Conservation (phyloP, 1,284 basidiomycete species). For the Ustilago crameri region DNA sequence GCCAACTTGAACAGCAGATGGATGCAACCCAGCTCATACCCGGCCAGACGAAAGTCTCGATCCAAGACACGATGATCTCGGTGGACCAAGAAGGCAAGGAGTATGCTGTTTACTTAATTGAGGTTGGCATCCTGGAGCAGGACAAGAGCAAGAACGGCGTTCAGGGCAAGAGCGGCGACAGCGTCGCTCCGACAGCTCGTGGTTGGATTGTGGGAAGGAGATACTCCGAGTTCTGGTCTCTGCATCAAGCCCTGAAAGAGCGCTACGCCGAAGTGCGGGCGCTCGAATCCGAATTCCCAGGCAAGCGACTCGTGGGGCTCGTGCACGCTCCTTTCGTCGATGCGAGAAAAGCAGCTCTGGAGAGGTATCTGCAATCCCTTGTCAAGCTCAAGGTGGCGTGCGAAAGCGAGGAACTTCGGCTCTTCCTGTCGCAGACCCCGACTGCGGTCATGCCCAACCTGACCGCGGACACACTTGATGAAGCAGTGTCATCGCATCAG, state of each 20-base stretch:
- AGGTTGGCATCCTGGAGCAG: constrained; percentile 74
- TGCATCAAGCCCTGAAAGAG: constrained; percentile 85
- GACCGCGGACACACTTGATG: constrained; percentile 6
- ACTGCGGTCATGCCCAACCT: constrained; percentile 12
- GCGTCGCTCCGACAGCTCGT: constrained; percentile 67
- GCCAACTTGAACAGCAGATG: constrained; percentile 77
- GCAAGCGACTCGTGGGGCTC: constrained; percentile 52
- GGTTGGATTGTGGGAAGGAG: constrained; percentile 91
- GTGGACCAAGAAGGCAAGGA: constrained; percentile 79
- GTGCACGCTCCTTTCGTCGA: constrained; percentile 73
- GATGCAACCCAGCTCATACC: constrained; percentile 88
- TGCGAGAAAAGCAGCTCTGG: constrained; percentile 79
- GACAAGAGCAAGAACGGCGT: constrained; percentile 6
- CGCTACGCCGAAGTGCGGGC: constrained; percentile 59
- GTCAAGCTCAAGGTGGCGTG: constrained; percentile 33
- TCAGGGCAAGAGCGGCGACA: constrained; percentile 1
- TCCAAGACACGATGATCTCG: constrained; percentile 46
- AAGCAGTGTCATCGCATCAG: constrained; percentile 3
- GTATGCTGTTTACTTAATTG: constrained; percentile 90
- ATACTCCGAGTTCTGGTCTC: constrained; percentile 91
- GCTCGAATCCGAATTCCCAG: constrained; percentile 55
- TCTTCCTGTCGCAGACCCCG: constrained; percentile 77
- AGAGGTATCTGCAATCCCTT: constrained; percentile 84
- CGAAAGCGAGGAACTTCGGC: constrained; percentile 81
- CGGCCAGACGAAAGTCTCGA: constrained; percentile 74